These are phyloP conservation scores for Capsicum rhomboideum DNA, from an alignment of 257 asterid genomes.

Conservation along the genomic window DNA sequence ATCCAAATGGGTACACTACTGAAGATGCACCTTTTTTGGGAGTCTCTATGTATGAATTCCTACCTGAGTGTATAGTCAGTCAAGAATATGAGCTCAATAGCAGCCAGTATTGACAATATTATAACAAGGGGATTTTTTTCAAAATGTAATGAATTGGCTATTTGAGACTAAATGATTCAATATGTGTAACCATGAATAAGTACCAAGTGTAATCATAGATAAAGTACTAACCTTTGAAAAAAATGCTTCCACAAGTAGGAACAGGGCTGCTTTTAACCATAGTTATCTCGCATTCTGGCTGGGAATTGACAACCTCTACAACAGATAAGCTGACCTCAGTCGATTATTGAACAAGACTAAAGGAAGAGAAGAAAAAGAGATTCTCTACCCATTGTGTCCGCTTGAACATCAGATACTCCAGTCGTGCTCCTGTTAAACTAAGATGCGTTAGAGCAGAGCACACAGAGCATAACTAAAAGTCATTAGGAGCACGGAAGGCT, in stretches of 20 bases:
- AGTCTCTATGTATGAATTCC: constrained; percentile 6
- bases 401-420: constrained; percentile 7
- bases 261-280: background rate
- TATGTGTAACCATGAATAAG: background rate
- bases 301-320: background rate
- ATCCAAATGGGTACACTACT: constrained; percentile 25
- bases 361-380: background rate
- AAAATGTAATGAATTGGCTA: background rate
- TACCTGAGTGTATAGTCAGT: constrained; percentile 16
- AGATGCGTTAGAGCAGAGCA: background rate
- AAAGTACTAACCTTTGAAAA: constrained; percentile 15
- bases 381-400: constrained; percentile 8
- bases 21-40: constrained; percentile 8
- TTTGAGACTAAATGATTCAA: background rate
- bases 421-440: background rate
- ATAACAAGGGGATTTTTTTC: background rate
- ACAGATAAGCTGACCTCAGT: background rate
- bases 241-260: background rate
- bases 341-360: background rate
- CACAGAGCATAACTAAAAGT: background rate
- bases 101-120: background rate
- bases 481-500: background rate
- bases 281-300: background rate
- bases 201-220: background rate
- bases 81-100: background rate